Base-by-base conservation (phyloP, 129 eudicot species). In the Pittosporum tobira region DNA sequence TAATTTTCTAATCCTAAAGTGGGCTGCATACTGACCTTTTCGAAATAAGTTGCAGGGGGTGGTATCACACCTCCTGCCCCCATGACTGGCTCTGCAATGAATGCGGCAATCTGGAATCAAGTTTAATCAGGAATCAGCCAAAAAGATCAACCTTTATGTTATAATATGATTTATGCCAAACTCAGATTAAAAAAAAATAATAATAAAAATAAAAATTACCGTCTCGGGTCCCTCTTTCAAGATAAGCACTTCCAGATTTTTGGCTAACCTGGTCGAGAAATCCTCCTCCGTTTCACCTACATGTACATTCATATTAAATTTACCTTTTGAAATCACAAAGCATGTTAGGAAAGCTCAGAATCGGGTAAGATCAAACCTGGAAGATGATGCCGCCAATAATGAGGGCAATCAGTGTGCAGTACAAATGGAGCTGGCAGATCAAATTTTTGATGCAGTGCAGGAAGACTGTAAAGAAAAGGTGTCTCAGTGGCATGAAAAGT, bases 11-110 rank as follows among this genome's bases (percentile, higher is more conserved):
- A 5, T 21, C 28, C 3, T 6, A 22, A 48, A 0, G 0, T 3
- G 11, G 0, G 7, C 24, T 14, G 12, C 1, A 19, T 25, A 59
- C 46, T 65, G 15, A 85, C 95, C 84, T 90, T 90, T 44, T 90
- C 95, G 62, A 90, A 90, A 69, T 90, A 90, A 26, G 87, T 83
- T 73, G 89, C 84, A 14, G 98, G 98, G 24, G 98, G 98, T 45
- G 75, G 94, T 51, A 90, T 83, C 63, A 90, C 98, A 23, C 98
- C 98, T 63, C 98, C 98, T 49, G 98, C 98, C 51, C 95, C 98
- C 87, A 90, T 85, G 40, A 90, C 89, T 14, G 97, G 97, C 71
- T 90, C 95, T 10, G 95, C 97, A 63, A 90, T 90, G 70, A 90
- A 90, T 4, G 97, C 97, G 71, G 95, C 95, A 66, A 90, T 75